Conservation (phyloP, 257 asterid genomes). For the Paulownia fortunei region DNA sequence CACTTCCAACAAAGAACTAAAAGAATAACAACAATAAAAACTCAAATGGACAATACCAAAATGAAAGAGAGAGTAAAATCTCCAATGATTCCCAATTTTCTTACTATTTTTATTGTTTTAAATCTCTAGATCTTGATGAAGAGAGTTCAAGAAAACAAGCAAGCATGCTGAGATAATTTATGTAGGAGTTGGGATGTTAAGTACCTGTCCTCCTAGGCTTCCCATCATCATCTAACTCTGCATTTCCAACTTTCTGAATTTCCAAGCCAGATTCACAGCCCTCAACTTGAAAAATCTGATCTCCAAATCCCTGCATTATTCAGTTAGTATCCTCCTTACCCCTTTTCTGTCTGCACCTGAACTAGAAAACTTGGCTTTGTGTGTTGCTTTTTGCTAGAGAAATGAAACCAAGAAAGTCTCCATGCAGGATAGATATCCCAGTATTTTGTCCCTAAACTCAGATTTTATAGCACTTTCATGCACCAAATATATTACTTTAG, state of each 20-base stretch:
- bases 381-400: background rate
- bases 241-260: constrained; percentile 47
- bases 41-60: background rate
- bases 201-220: constrained; percentile 61
- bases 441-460: background rate
- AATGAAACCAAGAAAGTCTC: constrained; percentile 19
- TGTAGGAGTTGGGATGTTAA: too few species aligned
- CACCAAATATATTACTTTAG: background rate
- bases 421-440: constrained; percentile 19
- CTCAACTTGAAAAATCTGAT: constrained; percentile 37
- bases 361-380: background rate
- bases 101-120: background rate
- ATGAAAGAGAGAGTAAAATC: background rate
- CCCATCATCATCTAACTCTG: constrained; percentile 67
- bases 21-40: background rate
- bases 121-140: background rate
- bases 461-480: constrained; percentile 25
- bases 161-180: background rate
- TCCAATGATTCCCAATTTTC: background rate
- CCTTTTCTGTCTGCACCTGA: background rate
- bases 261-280: constrained; percentile 47
- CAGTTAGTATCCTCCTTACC: background rate
- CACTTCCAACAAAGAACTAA: background rate
- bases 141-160: background rate
- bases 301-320: constrained; percentile 44